Evolutionary conservation across 2,329 filamentous ascomycete species (phyloP).

Genomic region (Ceratocystis huliohia): DNA sequence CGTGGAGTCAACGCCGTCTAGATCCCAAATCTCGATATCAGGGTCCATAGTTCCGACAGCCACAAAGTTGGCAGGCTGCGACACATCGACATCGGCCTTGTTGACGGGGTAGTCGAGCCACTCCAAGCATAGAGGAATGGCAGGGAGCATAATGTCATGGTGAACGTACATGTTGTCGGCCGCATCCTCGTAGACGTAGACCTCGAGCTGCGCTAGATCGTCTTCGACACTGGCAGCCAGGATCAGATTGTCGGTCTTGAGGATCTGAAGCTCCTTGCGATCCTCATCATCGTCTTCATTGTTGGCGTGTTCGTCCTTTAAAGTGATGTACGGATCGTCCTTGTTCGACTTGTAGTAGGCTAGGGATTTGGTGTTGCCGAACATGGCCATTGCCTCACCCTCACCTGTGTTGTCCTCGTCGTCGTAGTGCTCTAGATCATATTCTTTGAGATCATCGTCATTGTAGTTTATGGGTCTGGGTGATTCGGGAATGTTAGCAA

Average conservation of each 20-base stretch:
- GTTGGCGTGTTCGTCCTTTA: slow-evolving; percentile 55
- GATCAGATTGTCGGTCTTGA: slow-evolving; percentile 85
- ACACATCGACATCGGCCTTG: slow-evolving; percentile 48
- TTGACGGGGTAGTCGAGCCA: slow-evolving; percentile 90
- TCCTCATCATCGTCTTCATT: slow-evolving; percentile 64
- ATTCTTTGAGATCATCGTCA: slow-evolving; percentile 88
- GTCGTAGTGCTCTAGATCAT: slow-evolving; percentile 92
- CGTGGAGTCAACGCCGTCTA: slow-evolving; percentile 94
- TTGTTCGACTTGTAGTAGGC: slow-evolving; percentile 90
- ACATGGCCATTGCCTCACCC: slow-evolving; percentile 72
- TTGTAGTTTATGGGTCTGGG: slow-evolving; percentile 35
- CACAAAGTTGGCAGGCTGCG: slow-evolving; percentile 74
- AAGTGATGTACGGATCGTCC: slow-evolving; percentile 91
- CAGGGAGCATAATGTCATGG: slow-evolving; percentile 98
- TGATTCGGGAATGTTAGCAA: slow-evolving; percentile 21
- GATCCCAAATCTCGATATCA: slow-evolving; percentile 96
- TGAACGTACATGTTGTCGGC: slow-evolving; percentile 97
- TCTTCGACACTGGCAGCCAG: slow-evolving; percentile 91
- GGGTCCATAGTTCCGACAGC: slow-evolving; percentile 95
- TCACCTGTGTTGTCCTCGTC: slow-evolving; percentile 38
- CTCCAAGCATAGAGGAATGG: slow-evolving; percentile 87
- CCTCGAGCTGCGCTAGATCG: slow-evolving; percentile 88
- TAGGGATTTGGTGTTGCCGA: slow-evolving; percentile 85
- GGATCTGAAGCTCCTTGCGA: slow-evolving; percentile 81
- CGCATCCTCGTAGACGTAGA: slow-evolving; percentile 93